Conservation (phyloP, 768 basidiomycete species). For the Amanita pseudoporphyria region DNA sequence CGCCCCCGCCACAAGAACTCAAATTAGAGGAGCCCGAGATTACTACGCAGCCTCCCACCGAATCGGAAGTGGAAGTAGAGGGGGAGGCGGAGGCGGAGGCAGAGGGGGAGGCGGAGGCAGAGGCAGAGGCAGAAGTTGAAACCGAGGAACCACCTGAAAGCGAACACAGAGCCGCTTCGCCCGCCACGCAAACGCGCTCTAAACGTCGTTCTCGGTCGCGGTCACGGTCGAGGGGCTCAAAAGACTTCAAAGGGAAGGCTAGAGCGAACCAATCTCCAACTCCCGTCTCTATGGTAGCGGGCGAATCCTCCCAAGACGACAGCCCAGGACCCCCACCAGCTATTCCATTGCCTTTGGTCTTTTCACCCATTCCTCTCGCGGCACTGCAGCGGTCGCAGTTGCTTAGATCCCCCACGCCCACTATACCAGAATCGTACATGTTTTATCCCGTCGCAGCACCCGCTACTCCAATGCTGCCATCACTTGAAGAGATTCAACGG, state of each 20-base stretch:
- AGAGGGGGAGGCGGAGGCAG: conserved; percentile 15
- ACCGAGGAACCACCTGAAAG: conserved; percentile 24
- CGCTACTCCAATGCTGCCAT: conserved; percentile 58
- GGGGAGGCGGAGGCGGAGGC: conserved; percentile 15
- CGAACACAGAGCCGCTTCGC: conserved; percentile 32
- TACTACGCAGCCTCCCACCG: neutral
- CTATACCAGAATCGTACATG: conserved; percentile 43
- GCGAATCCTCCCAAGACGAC: conserved; percentile 70
- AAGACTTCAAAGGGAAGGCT: conserved; percentile 59
- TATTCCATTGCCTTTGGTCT: conserved; percentile 25
- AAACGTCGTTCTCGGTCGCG: conserved; percentile 72
- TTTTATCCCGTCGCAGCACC: conserved; percentile 61
- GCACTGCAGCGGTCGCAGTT: conserved; percentile 37
- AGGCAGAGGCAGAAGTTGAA: conserved; percentile 11
- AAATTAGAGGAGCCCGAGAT: conserved; percentile 5
- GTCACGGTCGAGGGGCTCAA: conserved; percentile 69
- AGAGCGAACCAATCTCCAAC: conserved; percentile 37
- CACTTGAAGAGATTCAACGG: conserved; percentile 68
- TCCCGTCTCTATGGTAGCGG: conserved; percentile 34
- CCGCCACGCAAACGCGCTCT: conserved; percentile 35
- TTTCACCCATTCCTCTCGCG: conserved; percentile 45
- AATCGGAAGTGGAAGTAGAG: conserved; percentile 11
- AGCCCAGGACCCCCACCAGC: conserved; percentile 29
- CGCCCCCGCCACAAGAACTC: conserved; percentile 16
- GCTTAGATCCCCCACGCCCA: conserved; percentile 43